phyloP scores from a whole-genome alignment of 2,329 filamentous ascomycete genomes.

The Neonectria hederae region DNA sequence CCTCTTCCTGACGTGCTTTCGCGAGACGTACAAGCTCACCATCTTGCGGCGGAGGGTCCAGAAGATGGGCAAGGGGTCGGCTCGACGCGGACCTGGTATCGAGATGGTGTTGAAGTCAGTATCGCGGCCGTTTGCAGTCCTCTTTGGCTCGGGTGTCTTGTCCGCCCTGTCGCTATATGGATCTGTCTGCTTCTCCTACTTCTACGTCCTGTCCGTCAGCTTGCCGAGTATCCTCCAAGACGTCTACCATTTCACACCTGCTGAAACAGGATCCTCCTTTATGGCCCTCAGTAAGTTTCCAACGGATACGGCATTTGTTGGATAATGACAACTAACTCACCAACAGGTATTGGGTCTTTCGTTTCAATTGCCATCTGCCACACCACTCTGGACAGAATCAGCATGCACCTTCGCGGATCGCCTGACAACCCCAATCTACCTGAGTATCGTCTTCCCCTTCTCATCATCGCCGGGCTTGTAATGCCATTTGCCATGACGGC shows the following conservation, averaged over 20 bases:
- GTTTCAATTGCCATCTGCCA: constrained; percentile 61
- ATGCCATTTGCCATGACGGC: constrained; percentile 56
- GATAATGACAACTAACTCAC: not conserved
- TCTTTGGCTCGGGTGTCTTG: constrained; percentile 63
- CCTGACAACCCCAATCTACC: constrained; percentile 56
- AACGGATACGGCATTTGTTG: too few relatives aligned
- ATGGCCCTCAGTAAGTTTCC: constrained; percentile 42
- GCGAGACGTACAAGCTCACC: constrained; percentile 69
- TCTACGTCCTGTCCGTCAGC: constrained; percentile 64
- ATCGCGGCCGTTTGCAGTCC: constrained; percentile 56
- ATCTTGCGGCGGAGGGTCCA: constrained; percentile 55
- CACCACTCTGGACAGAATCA: constrained; percentile 61
- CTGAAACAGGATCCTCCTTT: constrained; percentile 62
- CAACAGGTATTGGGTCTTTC: constrained; percentile 58
- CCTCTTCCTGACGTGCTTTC: constrained; percentile 60
- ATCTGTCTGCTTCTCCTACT: constrained; percentile 60
- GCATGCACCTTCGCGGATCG: constrained; percentile 55
- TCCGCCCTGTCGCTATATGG: constrained; percentile 58
- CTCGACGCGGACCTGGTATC: constrained; percentile 29
- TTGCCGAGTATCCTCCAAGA: constrained; percentile 60
- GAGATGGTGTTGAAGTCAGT: constrained; percentile 48
- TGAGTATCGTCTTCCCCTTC: constrained; percentile 64
- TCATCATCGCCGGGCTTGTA: constrained; percentile 56
- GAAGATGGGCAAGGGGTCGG: not conserved
- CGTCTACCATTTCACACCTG: constrained; percentile 60